Evolutionary conservation across 2,329 filamentous ascomycete species (phyloP), one percentile per base, ranked within the genome.

Genomic region (Clonostachys chloroleuca): DNA sequence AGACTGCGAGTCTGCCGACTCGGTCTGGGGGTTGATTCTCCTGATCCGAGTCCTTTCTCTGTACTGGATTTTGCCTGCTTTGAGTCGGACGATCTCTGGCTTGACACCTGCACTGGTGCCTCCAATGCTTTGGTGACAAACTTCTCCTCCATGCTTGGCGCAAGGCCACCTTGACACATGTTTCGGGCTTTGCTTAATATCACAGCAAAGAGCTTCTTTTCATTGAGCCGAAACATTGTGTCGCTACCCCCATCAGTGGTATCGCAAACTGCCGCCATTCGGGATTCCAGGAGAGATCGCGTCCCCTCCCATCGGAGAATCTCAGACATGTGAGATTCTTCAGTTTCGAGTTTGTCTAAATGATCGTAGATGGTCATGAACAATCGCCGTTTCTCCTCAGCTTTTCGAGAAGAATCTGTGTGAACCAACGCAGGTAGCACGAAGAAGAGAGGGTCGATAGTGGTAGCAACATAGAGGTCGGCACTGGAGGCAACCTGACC

Each of bases 361-460:
- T 91, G 79, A 59, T 92, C 87, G 43, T 91, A 86, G 47, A 81
- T 72, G 1, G 81, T 78, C 13, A 90, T 72, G 54, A 89, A 90
- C 45, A 85, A 72, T 40, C 77, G 77, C 59, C 84, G 87, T 39
- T 68, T 60, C 3, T 71, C 64, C 43, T 75, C 70, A 20, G 72
- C 69, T 12, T 62, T 57, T 42, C 72, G 72, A 12, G 68, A 54
- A 5, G 59, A 46, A 45, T 65, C 63, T 34, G 67, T 57, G 37
- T 80, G 65, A 2, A 72, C 68, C 2, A 97, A 75, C 5, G 84
- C 78, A 1, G 92, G 87, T 2, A 97, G 72, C 5, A 95, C 62
- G 44, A 97, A 73, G 68, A 97, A 97, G 4, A 96, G 61, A 6
- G 89, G 79, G 63, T 99, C 94, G 47, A 96, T 74, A 3, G 83